Evolutionary conservation across 1,284 basidiomycete genomes (phyloP), one percentile per base, ranked within the genome.

Genomic region (Cryptococcus sp.): DNA sequence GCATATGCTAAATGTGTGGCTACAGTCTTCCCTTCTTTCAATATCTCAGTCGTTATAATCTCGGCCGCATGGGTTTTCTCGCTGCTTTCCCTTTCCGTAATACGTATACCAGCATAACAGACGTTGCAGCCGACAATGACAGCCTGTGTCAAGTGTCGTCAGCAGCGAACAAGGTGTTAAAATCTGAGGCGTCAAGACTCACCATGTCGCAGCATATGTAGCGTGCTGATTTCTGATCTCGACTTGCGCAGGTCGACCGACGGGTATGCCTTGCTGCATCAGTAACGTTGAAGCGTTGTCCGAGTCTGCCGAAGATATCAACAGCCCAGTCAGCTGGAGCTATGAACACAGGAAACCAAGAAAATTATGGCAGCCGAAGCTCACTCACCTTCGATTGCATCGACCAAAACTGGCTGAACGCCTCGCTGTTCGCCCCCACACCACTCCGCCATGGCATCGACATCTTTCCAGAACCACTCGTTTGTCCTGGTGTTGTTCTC

Each of bases 131-230:
- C 1, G 76, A 80, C 3, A 81, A 64, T 7, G 80, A 80, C 59
- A 80, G 78, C 80, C 80, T 81, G 61, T 51, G 38, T 40, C 17
- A 16, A 1, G 15, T 17, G 19, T 20, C 5, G 23, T 58, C 50
- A 50, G 50, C 47, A 44, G 29, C 17, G 26, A n/a, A 0, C 20
- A 41, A 15, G 17, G 17, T 23, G 73, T 78, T 11, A 80, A 62
- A 13, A 76, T 79, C 80, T 59, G 11, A 26, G 19, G 48, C 50
- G 11, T 58, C 19, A 22, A 39, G 39, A 57, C 62, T 55, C 41
- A 93, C 95, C 95, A 99, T 13, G 95, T 99, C 19, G 89, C 85
- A 6, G 95, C 91, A 76, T 99, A 99, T 6, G 93, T 94, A 10
- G 92, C 83, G 80, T 99, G 95, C 55, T 93, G 87, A 77, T 99